Conservation (phyloP, 2,329 filamentous ascomycete species). For the Colletotrichum musicola region DNA sequence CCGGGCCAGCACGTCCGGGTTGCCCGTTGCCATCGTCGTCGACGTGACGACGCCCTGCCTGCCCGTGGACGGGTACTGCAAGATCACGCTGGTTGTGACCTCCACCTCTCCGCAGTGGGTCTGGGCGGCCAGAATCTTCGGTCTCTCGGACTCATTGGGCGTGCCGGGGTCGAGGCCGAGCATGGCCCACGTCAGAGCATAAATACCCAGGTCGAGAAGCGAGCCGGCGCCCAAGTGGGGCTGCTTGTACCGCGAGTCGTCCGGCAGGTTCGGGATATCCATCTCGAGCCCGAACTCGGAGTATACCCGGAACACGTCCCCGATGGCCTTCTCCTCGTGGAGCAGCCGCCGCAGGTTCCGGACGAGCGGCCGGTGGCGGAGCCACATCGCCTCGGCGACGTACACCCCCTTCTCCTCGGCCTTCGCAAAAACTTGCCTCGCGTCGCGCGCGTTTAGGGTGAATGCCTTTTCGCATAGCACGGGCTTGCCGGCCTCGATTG, state of each 20-base stretch:
- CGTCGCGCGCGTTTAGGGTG: conserved; percentile 54
- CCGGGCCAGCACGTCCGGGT: conserved; percentile 47
- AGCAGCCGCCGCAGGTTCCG: conserved; percentile 50
- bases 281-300: conserved; percentile 56
- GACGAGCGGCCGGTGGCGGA: conserved; percentile 56
- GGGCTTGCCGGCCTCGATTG: conserved; percentile 57
- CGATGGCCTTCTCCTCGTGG: conserved; percentile 55
- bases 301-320: conserved; percentile 52
- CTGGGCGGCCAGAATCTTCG: conserved; percentile 53
- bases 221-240: conserved; percentile 56
- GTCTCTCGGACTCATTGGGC: conserved; percentile 37
- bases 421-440: conserved; percentile 53
- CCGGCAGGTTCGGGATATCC: conserved; percentile 47
- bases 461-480: conserved; percentile 62
- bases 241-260: conserved; percentile 51
- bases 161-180: conserved; percentile 47
- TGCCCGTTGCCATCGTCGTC: conserved; percentile 46
- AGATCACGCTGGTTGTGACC: conserved; percentile 51
- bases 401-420: conserved; percentile 56
- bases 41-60: conserved; percentile 58
- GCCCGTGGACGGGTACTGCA: conserved; percentile 52
- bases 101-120: conserved; percentile 51
- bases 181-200: conserved; percentile 56
- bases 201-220: conserved; percentile 59
- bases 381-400: conserved; percentile 62